Percentiles rank a stretch among this genome's conserved stretches.
These are phyloP conservation scores for Xylariomycetidae sp. DNA, from an alignment of 2,329 filamentous ascomycete species.

Conservation along the genomic window DNA sequence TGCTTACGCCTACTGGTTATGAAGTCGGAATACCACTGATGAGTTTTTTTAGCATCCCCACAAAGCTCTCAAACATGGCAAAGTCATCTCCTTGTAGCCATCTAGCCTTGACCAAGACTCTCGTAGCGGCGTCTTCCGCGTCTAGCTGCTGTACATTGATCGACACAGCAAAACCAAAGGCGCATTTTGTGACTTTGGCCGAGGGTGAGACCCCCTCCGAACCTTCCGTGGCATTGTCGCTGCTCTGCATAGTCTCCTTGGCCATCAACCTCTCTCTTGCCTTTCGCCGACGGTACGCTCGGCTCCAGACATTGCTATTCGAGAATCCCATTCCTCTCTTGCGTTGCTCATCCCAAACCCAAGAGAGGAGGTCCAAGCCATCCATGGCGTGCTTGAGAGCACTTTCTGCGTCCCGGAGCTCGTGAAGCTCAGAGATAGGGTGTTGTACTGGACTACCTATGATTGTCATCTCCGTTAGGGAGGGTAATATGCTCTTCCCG, in stretches of 20 bases:
- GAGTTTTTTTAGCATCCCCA: conserved; percentile 57
- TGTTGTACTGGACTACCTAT: too few relatives aligned
- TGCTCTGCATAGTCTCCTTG: too few relatives aligned
- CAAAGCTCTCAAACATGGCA: conserved; percentile 80
- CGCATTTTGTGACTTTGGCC: conserved; percentile 34
- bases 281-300: conserved; percentile 64
- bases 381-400: too few relatives aligned
- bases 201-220: too few relatives aligned
- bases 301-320: conserved; percentile 71
- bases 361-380: conserved; percentile 54
- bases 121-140: conserved; percentile 24
- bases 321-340: conserved; percentile 59
- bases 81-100: conserved; percentile 75
- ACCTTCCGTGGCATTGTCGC: too few relatives aligned
- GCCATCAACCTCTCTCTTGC: conserved; percentile 32
- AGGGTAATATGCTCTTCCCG: conserved; percentile 41
- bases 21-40: too few relatives aligned
- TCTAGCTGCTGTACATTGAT: conserved; percentile 36
- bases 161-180: conserved; percentile 56
- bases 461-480: conserved; percentile 34
- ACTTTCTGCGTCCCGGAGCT: too few relatives aligned
- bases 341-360: conserved; percentile 55
- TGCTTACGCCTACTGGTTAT: too few relatives aligned
- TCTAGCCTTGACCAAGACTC: conserved; percentile 49
- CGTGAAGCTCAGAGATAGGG: too few relatives aligned